Evolutionary conservation across 306 rosid species (phyloP), one percentile per base, ranked within the genome.

Genomic region (Potentilla sterilis): DNA sequence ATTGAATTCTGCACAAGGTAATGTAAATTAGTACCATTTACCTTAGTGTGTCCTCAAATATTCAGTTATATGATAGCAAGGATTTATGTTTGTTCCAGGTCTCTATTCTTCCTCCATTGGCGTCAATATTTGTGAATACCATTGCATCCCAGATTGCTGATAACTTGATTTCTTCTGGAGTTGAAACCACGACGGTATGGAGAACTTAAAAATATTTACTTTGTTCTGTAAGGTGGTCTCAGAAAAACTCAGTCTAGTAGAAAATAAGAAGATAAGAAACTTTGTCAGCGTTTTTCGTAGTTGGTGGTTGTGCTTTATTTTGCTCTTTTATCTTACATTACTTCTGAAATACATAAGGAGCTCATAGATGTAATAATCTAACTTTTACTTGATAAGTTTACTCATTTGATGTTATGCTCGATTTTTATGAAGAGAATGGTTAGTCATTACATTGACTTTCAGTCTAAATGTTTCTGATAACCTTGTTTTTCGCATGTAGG

Each of bases 21-120:
- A 8, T 44, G 5, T 47, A n/a, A 34, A 58, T 70, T 59, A n/a
- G 44, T 34, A 67, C 14, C 57, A 35, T 59, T n/a, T 70, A 11
- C 7, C 6, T 13, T 19, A 2, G 19, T 52, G 49, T 58, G 57
- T 62, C 47, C 21, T 42, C 34, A 19, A 42, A 55, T 32, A 59
- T 81, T 75, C 67, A 35, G 44, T 35, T 67, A 2, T 54, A 46
- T 22, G 12, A 72, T 62, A 41, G 34, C 35, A 59, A 32, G 44
- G 22, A 9, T 34, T 15, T 71, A 2, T 57, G 44, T 74, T 73
- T 28, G 64, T 81, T 86, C 73, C 93, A 96, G 99, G 99, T 92
- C 48, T 92, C 98, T 74, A 96, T 96, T 81, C 98, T 96, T 73
- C 96, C 99, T 0, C 96, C 99, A 0, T 58, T 92, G 83, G 98